Conservation (phyloP, 1,284 basidiomycete genomes). For the Pterulicium gracile region DNA sequence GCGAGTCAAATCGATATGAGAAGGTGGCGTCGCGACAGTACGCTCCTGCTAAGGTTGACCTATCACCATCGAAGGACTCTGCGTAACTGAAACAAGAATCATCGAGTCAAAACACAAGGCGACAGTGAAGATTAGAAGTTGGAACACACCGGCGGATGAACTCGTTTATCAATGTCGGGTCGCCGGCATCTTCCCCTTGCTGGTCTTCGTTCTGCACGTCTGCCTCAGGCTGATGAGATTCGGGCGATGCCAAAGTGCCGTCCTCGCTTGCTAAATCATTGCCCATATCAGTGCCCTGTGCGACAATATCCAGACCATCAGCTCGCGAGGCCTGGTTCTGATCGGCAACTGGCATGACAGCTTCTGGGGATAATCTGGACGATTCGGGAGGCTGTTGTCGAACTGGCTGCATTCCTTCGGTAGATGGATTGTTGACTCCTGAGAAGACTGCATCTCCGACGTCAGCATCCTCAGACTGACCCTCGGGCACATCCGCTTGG, state of each 20-base stretch:
- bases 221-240: not conserved
- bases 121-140: not conserved
- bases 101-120: not conserved
- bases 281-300: too few relatives aligned
- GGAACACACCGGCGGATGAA: not conserved
- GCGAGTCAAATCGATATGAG: not conserved
- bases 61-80: not conserved
- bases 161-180: not conserved
- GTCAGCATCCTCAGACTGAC: too few relatives aligned
- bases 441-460: too few relatives aligned
- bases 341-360: too few relatives aligned
- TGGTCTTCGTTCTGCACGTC: not conserved
- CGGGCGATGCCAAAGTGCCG: not conserved
- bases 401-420: too few relatives aligned
- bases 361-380: too few relatives aligned
- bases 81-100: not conserved
- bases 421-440: too few relatives aligned
- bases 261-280: not conserved
- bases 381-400: too few relatives aligned
- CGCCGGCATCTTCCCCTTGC: not conserved
- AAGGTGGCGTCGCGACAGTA: not conserved
- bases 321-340: too few relatives aligned
- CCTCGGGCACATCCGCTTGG: too few relatives aligned
- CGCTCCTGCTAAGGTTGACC: not conserved
- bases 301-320: too few relatives aligned